Base-by-base conservation (phyloP, 208 protist species). In the Acanthamoeba triangularis region DNA sequence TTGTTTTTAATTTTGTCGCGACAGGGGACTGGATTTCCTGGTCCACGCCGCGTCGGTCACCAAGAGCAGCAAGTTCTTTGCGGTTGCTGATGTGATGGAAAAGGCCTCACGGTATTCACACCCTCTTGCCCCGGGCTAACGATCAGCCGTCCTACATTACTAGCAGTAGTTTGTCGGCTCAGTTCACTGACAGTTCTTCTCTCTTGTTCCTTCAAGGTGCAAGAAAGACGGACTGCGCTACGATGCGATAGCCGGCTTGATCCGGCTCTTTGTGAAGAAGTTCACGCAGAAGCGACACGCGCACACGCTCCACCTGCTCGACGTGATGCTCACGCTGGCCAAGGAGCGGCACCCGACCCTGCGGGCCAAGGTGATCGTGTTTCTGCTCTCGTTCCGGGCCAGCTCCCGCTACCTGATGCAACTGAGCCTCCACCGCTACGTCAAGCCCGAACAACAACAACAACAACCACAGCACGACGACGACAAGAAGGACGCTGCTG, bases 401-500 rank as follows among this genome's bases (percentile, higher is more conserved):
- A 61, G 82, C 44, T 41, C 41, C 4, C 90, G 90, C 54, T 94
- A 94, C 52, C 25, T 94, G 20, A 94, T 94, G 63, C 90, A 94
- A 35, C 44, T 94, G 33, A 54, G 44, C 84, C 13, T 84, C 7
- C 74, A 84, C 20, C 74, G 74, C 20, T 30, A 11, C 44, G 74
- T 84, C 41, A 84, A 84, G 74, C 44, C 74, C 74, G 74, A 37
- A n/a, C 30, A 33, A 72, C 33, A 82, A 41, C 37, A 41, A 13
- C 44, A 47, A 69, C n/a, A 13, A n/a, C 3, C 10, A 47, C 44
- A 47, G 10, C 44, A 47, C 0, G 63, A 69, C 8, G 11, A 6
- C 16, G 23, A 1, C 44, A 35, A 28, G 41, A 41, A 44, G 37
- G 41, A 37, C 1, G 74, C 41, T 13, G 30, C 10, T 16, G 35